phyloP scores from a whole-genome alignment of 495 filamentous ascomycete genomes.

The Aspergillus cristatus region DNA sequence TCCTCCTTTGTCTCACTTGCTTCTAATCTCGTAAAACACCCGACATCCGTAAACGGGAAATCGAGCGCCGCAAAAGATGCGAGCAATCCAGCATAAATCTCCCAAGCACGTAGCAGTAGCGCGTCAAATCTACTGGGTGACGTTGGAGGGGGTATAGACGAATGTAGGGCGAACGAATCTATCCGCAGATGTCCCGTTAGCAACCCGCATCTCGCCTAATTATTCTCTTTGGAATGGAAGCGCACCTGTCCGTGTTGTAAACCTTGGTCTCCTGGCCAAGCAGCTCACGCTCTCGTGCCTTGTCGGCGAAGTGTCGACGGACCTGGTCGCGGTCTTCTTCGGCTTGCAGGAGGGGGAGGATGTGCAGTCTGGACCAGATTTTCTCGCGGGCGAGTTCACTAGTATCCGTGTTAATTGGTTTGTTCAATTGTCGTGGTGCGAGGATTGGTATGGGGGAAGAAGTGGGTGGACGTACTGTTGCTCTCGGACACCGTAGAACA shows the following conservation, averaged over 20 bases:
- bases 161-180: conserved; percentile 42
- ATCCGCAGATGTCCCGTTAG: conserved; percentile 3
- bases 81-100: neutral
- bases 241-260: conserved; percentile 84
- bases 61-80: neutral
- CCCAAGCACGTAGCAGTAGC: conserved; percentile 1
- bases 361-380: conserved; percentile 90
- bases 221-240: conserved; percentile 4
- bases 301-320: conserved; percentile 71
- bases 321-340: conserved; percentile 94
- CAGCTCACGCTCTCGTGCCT: conserved; percentile 82
- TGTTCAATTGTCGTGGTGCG: too few species aligned
- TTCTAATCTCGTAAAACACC: neutral
- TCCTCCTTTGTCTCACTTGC: neutral
- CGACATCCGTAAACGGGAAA: neutral
- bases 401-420: conserved; percentile 30
- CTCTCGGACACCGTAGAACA: conserved; percentile 70
- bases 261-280: conserved; percentile 69
- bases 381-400: conserved; percentile 93
- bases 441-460: conserved; percentile 2
- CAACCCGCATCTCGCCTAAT: conserved; percentile 1
- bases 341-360: conserved; percentile 86
- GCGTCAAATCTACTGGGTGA: conserved; percentile 24
- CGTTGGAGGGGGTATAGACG: conserved; percentile 33
- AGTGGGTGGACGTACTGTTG: conserved; percentile 62